Base-by-base conservation (phyloP, 495 filamentous ascomycete genomes). In the Hypoxylon cercidicola region DNA sequence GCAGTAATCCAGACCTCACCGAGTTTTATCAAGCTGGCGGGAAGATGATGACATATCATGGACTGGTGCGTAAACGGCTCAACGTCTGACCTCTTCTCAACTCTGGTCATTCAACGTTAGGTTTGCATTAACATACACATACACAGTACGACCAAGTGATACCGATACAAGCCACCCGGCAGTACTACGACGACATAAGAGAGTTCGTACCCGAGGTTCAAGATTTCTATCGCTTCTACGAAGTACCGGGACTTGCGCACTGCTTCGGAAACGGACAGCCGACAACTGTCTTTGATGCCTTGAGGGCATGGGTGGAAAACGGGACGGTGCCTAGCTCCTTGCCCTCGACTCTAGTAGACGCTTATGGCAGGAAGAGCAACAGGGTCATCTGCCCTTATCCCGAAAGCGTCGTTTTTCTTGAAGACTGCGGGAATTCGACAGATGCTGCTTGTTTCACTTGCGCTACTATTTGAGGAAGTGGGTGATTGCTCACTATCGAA, bases 31-130 rank as follows among this genome's bases (percentile, higher is more conserved):
- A 64, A 6, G 43, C 62, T 4, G 80, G 81, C 0, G 77, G 77
- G 11, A 82, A 82, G 56, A 57, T 85, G 40, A 70, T 85, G 25
- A 75, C 70, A 2, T 82, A 72, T 66, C 81, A 85, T 50, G 82
- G 81, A 0, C 15, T 72, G 18, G 74, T 62, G n/a, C 19, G 58
- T 82, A 64, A 79, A 85, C 55, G 5, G 15, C 47, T 45, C 3
- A 45, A 23, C 8, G 1, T 16, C 34, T 37, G 18, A 13, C 28
- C 13, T 20, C 30, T 8, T 19, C n/a, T 47, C n/a, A n/a, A n/a
- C n/a, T n/a, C n/a, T 21, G 15, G 30, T 40, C 16, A 16, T 34
- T 28, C 16, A 18, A 4, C 4, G 8, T 16, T 40, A 21, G 19
- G 18, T 43, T 55, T 8, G 46, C 44, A n/a, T n/a, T n/a, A n/a